Conservation (phyloP, 2,329 filamentous ascomycete species). For the Aspergillus tubingensis region DNA sequence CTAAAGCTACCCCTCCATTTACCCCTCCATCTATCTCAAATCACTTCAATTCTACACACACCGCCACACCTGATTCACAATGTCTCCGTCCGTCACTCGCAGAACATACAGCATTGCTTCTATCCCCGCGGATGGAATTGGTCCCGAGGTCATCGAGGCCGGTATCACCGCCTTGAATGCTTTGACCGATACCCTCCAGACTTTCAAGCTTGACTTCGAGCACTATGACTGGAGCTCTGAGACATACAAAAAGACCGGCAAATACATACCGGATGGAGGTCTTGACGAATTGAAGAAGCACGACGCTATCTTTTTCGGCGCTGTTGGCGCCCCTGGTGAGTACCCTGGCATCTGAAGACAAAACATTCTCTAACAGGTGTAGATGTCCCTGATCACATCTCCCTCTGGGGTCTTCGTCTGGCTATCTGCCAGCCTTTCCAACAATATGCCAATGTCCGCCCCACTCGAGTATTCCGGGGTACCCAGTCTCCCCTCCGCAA, state of each 20-base stretch:
- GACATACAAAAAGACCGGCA: constrained; percentile 65
- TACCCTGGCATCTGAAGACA: not conserved
- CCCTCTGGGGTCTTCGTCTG: constrained; percentile 67
- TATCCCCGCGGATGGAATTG: constrained; percentile 71
- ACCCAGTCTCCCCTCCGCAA: constrained; percentile 59
- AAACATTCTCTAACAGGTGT: not conserved
- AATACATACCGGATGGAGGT: constrained; percentile 64
- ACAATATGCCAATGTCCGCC: constrained; percentile 69
- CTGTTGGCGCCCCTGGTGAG: constrained; percentile 62
- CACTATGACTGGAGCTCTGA: constrained; percentile 69
- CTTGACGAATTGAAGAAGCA: constrained; percentile 59
- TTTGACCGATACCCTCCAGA: constrained; percentile 46
- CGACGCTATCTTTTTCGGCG: constrained; percentile 69
- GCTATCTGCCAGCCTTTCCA: constrained; percentile 68
- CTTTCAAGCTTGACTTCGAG: constrained; percentile 63
- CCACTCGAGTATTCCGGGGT: constrained; percentile 63
- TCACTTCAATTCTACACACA: too few relatives aligned
- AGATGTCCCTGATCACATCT: constrained; percentile 67
- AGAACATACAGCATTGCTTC: constrained; percentile 56
- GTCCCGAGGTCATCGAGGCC: constrained; percentile 66
- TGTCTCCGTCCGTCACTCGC: too few relatives aligned
- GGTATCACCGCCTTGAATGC: constrained; percentile 62
- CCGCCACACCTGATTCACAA: too few relatives aligned
- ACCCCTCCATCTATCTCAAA: too few relatives aligned
- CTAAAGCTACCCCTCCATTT: too few relatives aligned